A percentile compares a stretch with the other conserved stretches of the same genome.
These are phyloP conservation scores for Verticillium tricorpus DNA, from an alignment of 2,329 filamentous ascomycete genomes.

Conservation along the genomic window DNA sequence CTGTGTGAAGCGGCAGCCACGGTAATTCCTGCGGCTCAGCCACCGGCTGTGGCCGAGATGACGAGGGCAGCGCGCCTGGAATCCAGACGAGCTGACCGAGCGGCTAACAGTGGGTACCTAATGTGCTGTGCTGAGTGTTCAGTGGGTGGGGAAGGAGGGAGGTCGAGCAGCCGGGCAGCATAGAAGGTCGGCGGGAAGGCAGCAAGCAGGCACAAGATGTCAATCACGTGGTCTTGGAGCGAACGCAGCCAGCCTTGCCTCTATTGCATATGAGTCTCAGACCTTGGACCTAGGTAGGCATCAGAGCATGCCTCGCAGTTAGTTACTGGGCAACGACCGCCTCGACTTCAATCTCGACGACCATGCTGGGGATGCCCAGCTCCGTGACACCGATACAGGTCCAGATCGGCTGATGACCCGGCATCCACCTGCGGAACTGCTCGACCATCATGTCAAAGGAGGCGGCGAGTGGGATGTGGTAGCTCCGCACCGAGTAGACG, in stretches of 20 bases:
- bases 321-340: no score
- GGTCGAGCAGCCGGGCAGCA: no score
- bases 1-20: neutral
- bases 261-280: no score
- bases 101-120: neutral
- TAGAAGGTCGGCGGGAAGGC: no score
- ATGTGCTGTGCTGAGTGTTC: no score
- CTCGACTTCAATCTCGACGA: conserved; percentile 54
- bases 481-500: conserved; percentile 44
- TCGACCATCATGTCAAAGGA: conserved; percentile 35
- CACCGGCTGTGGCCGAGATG: neutral
- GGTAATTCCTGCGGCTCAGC: neutral
- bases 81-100: neutral
- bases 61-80: neutral
- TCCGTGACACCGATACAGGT: conserved; percentile 46
- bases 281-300: no score
- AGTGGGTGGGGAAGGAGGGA: no score
- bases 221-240: no score
- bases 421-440: conserved; percentile 46
- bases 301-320: no score
- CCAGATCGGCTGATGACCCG: conserved; percentile 48
- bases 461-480: conserved; percentile 36
- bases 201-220: no score
- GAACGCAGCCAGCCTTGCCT: no score
- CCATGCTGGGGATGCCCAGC: conserved; percentile 46